A percentile compares a stretch with the other conserved stretches of the same genome.
Conservation (phyloP, 345 rosid species). For the Streptanthus diversifolius region DNA sequence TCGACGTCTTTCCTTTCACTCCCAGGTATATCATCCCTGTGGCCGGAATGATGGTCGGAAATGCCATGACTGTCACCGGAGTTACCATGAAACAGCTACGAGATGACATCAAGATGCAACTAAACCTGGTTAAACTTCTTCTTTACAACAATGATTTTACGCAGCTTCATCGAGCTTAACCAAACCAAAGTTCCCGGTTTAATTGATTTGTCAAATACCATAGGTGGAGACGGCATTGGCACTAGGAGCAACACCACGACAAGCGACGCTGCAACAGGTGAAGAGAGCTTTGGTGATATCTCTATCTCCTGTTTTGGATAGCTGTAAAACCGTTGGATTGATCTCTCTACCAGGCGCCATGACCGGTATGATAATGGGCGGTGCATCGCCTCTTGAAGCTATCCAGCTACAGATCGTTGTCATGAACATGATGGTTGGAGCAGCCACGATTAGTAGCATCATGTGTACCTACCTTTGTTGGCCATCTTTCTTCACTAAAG, state of each 20-base stretch:
- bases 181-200: not conserved
- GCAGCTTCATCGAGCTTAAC: too few relatives aligned
- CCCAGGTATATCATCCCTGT: constrained; percentile 86
- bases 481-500: constrained; percentile 86
- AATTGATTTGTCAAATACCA: not conserved
- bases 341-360: constrained; percentile 85
- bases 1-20: constrained; percentile 86
- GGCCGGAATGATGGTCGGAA: constrained; percentile 96
- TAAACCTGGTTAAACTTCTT: too few relatives aligned
- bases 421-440: constrained; percentile 87
- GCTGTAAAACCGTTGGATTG: constrained; percentile 90
- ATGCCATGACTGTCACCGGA: constrained; percentile 90
- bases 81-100: constrained; percentile 89
- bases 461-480: constrained; percentile 78
- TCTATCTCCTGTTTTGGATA: constrained; percentile 82
- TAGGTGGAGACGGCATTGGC: constrained; percentile 94
- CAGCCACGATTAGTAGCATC: constrained; percentile 78
- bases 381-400: constrained; percentile 85
- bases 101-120: constrained; percentile 75
- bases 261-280: constrained; percentile 68
- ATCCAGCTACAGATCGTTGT: constrained; percentile 95
- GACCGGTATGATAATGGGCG: constrained; percentile 98
- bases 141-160: too few relatives aligned
- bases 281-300: constrained; percentile 76
- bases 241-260: constrained; percentile 80